Percentiles rank a stretch among this genome's conserved stretches.
Evolutionary conservation across 2,329 filamentous ascomycete species (phyloP).

Genomic region (Endothia cerciana): DNA sequence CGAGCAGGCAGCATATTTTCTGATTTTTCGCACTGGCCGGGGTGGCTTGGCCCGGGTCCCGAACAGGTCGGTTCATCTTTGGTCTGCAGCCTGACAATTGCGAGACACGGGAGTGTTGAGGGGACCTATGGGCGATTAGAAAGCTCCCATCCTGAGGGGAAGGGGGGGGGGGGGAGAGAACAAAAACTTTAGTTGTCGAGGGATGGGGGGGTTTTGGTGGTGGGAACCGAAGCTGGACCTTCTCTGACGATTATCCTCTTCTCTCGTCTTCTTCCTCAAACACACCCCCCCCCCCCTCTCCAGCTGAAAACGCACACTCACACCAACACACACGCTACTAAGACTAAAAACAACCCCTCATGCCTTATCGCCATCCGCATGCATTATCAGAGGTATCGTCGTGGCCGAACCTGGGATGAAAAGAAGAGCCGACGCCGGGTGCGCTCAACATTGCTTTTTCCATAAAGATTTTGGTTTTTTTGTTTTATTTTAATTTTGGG

Average conservation of each 20-base stretch:
- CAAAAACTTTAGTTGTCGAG: not conserved
- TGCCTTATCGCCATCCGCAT: not conserved
- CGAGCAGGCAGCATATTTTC: not conserved
- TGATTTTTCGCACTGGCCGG: not conserved
- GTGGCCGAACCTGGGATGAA: not conserved
- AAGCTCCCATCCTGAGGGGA: not conserved
- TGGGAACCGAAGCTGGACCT: not conserved
- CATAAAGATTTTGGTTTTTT: not conserved
- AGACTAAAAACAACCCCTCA: not conserved
- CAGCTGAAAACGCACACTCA: not conserved
- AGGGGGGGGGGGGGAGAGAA: not conserved
- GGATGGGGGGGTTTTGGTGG: not conserved
- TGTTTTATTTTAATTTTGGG: not conserved
- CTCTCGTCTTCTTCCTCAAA: too few species aligned
- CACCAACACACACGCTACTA: not conserved
- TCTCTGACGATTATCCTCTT: too few species aligned
- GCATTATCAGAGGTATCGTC: not conserved
- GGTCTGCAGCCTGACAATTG: conserved; percentile 7
- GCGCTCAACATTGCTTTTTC: not conserved
- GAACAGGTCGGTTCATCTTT: conserved; percentile 3
- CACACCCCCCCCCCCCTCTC: not conserved
- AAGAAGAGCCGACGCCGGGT: not conserved
- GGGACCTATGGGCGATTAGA: not conserved
- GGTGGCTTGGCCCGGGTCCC: not conserved
- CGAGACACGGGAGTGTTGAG: conserved; percentile 5